phyloP scores from a whole-genome alignment of 2,329 filamentous ascomycete species.

The Verticillium albo-atrum region DNA sequence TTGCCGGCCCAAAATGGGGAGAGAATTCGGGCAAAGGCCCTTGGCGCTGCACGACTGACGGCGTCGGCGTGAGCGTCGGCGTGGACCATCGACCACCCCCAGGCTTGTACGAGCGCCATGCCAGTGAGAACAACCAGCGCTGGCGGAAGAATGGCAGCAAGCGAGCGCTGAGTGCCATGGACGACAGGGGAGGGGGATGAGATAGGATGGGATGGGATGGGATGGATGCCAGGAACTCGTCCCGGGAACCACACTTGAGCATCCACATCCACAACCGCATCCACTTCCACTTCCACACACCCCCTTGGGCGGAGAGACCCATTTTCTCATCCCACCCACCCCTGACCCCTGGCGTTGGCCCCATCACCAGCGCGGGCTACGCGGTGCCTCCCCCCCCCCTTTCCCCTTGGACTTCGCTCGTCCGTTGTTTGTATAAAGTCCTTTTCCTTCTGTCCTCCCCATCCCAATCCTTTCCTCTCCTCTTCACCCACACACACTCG shows the following conservation, averaged over 20 bases:
- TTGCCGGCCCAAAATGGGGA: neutral
- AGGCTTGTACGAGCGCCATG: neutral
- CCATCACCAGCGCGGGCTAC: slow-evolving; percentile 8
- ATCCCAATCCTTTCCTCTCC: slow-evolving; percentile 25
- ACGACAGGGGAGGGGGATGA: neutral
- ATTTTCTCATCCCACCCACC: neutral
- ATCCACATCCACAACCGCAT: neutral
- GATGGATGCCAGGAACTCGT: neutral
- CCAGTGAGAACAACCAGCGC: neutral
- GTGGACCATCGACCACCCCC: neutral
- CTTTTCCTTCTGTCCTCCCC: slow-evolving; percentile 31
- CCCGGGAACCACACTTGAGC: neutral
- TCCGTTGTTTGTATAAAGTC: slow-evolving; percentile 42
- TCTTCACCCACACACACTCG: slow-evolving; percentile 47
- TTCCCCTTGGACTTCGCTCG: slow-evolving; percentile 3
- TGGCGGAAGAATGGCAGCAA: neutral
- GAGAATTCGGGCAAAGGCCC: neutral
- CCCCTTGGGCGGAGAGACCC: neutral
- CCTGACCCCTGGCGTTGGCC: neutral
- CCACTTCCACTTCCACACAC: no score
- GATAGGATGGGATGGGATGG: neutral
- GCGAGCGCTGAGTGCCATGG: neutral
- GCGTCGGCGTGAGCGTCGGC: neutral
- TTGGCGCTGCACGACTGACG: neutral
- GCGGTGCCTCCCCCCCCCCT: neutral